Conservation (phyloP, 129 eudicot species). For the Ambrosia trifida region DNA sequence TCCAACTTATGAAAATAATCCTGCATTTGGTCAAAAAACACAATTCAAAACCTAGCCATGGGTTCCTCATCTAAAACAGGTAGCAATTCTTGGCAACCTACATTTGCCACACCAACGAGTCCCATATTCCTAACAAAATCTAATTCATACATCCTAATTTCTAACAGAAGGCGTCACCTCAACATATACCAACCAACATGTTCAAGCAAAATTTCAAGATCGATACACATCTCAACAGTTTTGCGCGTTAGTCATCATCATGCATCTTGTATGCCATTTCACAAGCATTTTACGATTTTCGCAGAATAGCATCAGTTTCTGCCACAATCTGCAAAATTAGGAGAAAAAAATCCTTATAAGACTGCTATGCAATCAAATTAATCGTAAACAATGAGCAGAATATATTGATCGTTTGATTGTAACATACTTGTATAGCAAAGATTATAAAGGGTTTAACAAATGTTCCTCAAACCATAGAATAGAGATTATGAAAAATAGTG, state of each 20-base stretch:
- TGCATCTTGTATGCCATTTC: conserved; percentile 8
- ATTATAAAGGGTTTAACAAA: not conserved
- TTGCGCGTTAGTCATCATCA: conserved; percentile 6
- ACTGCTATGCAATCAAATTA: not conserved
- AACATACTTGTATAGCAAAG: too few species aligned
- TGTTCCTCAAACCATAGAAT: not conserved
- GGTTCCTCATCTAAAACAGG: conserved; percentile 31
- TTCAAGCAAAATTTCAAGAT: conserved; percentile 30
- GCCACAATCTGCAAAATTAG: conserved; percentile 24
- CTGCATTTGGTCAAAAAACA: conserved; percentile 14
- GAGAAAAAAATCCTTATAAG: not conserved
- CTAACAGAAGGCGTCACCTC: conserved; percentile 26
- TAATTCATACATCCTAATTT: conserved; percentile 39
- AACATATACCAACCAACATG: conserved; percentile 11
- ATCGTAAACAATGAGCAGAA: too few species aligned
- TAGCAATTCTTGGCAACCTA: conserved; percentile 44
- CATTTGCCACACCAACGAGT: conserved; percentile 41
- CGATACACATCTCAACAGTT: conserved; percentile 10
- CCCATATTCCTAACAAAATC: conserved; percentile 30
- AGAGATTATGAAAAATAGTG: too few species aligned
- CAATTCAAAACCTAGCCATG: conserved; percentile 28
- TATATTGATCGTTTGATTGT: too few species aligned
- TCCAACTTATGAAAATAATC: conserved; percentile 36
- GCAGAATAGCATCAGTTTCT: conserved; percentile 14
- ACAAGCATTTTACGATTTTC: conserved; percentile 11